Percentiles rank a stretch among this genome's conserved stretches.
phyloP scores from a whole-genome alignment of 768 basidiomycete species.

The Pilatotrama ljubarskyi region DNA sequence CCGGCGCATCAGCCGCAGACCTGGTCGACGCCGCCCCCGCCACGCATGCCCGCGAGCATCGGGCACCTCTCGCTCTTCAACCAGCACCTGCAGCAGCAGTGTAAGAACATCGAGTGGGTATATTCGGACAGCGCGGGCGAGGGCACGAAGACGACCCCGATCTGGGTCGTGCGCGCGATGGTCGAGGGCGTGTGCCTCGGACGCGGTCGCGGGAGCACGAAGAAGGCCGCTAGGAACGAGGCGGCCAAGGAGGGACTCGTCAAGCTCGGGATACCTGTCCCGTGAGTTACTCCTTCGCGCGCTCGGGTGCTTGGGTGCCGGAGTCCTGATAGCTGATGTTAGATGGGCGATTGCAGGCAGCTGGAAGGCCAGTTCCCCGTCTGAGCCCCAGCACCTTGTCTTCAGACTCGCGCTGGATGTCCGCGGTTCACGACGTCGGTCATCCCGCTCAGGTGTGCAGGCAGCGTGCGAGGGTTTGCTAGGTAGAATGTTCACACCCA shows the following conservation, averaged over 20 bases:
- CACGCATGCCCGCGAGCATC: slow-evolving; percentile 33
- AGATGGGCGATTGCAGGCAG: slow-evolving; percentile 13
- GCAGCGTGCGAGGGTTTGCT: slow-evolving; percentile 45
- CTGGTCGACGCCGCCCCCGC: slow-evolving; percentile 26
- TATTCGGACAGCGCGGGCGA: slow-evolving; percentile 51
- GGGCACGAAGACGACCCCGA: slow-evolving; percentile 66
- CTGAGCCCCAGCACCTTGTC: slow-evolving; percentile 29
- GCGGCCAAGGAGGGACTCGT: slow-evolving; percentile 75
- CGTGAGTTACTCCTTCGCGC: slow-evolving; percentile 29
- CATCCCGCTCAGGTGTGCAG: slow-evolving; percentile 65
- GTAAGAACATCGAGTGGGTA: slow-evolving; percentile 67
- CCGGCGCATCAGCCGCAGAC: slow-evolving; percentile 26
- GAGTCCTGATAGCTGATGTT: neutral
- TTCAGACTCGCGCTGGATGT: slow-evolving; percentile 35
- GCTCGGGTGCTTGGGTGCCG: neutral
- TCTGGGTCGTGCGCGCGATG: slow-evolving; percentile 69
- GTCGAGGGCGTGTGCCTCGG: slow-evolving; percentile 64
- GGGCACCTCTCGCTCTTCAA: slow-evolving; percentile 84
- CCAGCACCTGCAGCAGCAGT: slow-evolving; percentile 64
- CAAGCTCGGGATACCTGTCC: slow-evolving; percentile 51
- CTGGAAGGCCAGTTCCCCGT: slow-evolving; percentile 9
- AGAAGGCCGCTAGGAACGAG: slow-evolving; percentile 79
- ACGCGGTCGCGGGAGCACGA: slow-evolving; percentile 66
- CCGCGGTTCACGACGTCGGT: slow-evolving; percentile 37
- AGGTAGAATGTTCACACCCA: slow-evolving; percentile 8